phyloP scores from a whole-genome alignment of 805 yeast species.

The Yamadazyma endophytica region DNA sequence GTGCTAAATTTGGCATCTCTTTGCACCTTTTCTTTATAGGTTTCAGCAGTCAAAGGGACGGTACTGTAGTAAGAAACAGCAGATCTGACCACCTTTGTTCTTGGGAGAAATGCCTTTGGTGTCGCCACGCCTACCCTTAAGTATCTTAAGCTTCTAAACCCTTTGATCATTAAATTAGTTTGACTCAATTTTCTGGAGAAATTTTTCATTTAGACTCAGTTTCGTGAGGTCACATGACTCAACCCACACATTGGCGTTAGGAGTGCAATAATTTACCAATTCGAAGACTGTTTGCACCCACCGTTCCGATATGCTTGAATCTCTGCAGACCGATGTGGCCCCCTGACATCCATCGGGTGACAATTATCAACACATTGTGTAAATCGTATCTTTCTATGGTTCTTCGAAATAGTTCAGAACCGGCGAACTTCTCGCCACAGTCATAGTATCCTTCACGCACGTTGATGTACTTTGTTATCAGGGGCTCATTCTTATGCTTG shows the following conservation, averaged over 20 bases:
- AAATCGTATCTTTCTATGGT: slow-evolving; percentile 47
- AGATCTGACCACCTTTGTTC: slow-evolving; percentile 5
- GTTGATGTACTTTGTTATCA: slow-evolving; percentile 12
- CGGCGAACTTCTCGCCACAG: slow-evolving; percentile 76
- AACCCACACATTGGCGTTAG: no score
- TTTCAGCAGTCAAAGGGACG: slow-evolving; percentile 62
- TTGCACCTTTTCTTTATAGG: slow-evolving; percentile 55
- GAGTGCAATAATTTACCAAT: no score
- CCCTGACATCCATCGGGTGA: slow-evolving; percentile 83
- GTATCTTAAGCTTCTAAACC: no score
- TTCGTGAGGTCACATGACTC: no score
- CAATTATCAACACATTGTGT: slow-evolving; percentile 59
- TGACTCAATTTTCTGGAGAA: no score
- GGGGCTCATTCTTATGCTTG: slow-evolving; percentile 1
- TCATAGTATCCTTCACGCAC: slow-evolving; percentile 61
- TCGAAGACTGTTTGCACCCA: no score
- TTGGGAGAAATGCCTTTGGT: no score
- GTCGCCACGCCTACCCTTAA: no score
- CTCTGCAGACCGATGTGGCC: slow-evolving; percentile 67
- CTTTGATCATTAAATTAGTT: no score
- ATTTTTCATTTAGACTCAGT: no score
- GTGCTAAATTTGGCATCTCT: slow-evolving; percentile 49
- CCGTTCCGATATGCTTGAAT: slow-evolving; percentile 52
- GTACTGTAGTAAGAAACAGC: slow-evolving; percentile 26
- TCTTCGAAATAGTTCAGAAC: slow-evolving; percentile 49